Evolutionary conservation across 1,284 basidiomycete species (phyloP).

Genomic region (Takashimella koratensis): DNA sequence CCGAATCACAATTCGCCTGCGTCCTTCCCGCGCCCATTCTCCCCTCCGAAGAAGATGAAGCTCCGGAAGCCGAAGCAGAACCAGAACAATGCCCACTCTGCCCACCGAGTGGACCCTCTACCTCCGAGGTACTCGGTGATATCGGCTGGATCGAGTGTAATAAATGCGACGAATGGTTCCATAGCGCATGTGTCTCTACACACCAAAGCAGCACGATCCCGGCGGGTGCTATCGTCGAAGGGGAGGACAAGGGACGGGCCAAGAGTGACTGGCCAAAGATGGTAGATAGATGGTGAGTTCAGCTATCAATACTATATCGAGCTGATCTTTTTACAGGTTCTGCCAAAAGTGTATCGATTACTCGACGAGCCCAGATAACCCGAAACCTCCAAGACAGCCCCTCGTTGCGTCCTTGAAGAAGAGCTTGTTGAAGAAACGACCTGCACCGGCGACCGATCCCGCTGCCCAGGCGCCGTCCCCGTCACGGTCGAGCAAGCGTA

Average conservation of each 20-base stretch:
- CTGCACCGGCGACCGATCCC: constrained; percentile 3
- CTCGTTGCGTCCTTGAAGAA: constrained; percentile 30
- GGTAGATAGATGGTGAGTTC: constrained; percentile 40
- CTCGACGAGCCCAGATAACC: constrained; percentile 23
- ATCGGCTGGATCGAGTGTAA: constrained; percentile 45
- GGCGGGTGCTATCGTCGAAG: no score
- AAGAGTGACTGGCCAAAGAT: constrained; percentile 39
- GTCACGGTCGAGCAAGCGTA: constrained; percentile 5
- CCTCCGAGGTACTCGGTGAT: constrained; percentile 9
- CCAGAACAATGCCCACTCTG: constrained; percentile 24
- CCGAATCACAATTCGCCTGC: no score
- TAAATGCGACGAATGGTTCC: constrained; percentile 44
- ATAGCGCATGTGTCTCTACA: constrained; percentile 34
- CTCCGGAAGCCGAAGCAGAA: constrained; percentile 10
- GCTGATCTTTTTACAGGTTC: constrained; percentile 22
- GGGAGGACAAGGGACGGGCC: constrained; percentile 16
- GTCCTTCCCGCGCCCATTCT: no score
- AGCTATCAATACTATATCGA: background rate
- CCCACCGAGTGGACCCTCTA: constrained; percentile 14
- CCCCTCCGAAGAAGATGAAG: no score
- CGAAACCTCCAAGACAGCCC: constrained; percentile 27
- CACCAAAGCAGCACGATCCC: constrained; percentile 15
- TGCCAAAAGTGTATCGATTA: constrained; percentile 29
- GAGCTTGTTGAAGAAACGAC: constrained; percentile 9
- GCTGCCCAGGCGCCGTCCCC: background rate